Evolutionary conservation across 2,329 filamentous ascomycete species (phyloP).

Genomic region (Hymenoscyphus occultus): DNA sequence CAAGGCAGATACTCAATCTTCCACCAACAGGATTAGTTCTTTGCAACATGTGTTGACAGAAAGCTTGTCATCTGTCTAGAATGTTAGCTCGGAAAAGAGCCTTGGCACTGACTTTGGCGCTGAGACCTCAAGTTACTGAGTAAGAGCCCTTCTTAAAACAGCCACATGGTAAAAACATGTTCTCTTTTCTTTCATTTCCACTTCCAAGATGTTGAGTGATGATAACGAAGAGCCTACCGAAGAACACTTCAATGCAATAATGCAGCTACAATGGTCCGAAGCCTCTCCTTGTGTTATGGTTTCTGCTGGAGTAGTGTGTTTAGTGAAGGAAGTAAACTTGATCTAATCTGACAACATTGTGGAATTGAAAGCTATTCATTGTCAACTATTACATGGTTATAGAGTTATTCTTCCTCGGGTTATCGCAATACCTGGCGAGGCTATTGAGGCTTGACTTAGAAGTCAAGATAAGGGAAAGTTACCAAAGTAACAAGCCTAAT

Average conservation of each 20-base stretch:
- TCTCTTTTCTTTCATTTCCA: not conserved
- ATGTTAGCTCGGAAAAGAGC: not conserved
- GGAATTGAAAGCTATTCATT: not conserved
- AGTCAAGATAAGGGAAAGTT: no score
- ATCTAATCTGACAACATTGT: constrained; percentile 37
- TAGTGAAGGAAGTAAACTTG: constrained; percentile 34
- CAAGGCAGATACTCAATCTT: not conserved
- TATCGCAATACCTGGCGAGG: no score
- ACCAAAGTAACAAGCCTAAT: no score
- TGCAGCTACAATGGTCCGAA: constrained; percentile 26
- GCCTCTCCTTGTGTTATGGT: constrained; percentile 25
- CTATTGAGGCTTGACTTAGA: no score
- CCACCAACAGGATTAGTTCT: not conserved
- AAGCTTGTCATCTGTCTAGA: not conserved
- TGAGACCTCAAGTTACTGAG: not conserved
- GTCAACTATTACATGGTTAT: no score
- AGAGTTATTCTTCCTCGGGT: no score
- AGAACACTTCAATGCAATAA: constrained; percentile 18
- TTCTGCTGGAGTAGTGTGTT: constrained; percentile 26
- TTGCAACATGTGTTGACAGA: not conserved
- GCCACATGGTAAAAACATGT: not conserved
- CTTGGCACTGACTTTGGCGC: not conserved
- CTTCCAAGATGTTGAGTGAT: constrained; percentile 27
- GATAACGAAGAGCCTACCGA: constrained; percentile 33
- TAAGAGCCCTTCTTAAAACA: no score